These are phyloP conservation scores for Perilla frutescens DNA, from an alignment of 257 asterid species.

Conservation along the genomic window DNA sequence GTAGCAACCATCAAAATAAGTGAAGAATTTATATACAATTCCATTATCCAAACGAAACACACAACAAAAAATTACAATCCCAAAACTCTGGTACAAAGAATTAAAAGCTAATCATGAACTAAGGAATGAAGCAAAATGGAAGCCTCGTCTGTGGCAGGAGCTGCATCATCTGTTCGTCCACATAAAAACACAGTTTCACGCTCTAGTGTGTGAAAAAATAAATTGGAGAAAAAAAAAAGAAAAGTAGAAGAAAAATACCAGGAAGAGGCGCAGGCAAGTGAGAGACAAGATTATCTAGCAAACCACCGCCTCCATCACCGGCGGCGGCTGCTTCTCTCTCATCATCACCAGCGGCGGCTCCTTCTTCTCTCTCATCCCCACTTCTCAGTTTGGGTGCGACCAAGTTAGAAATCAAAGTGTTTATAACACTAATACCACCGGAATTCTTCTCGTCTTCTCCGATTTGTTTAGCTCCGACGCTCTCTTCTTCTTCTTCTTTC, in stretches of 20 bases:
- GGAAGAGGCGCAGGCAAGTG: conserved; percentile 55
- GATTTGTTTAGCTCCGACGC: conserved; percentile 18
- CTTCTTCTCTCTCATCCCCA: conserved; percentile 5
- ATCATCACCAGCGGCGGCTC: neutral
- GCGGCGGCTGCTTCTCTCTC: conserved; percentile 18
- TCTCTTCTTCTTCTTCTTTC: conserved; percentile 25
- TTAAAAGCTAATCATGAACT: conserved; percentile 59
- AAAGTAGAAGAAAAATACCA: conserved; percentile 34
- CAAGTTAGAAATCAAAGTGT: conserved; percentile 47
- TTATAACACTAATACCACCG: conserved; percentile 25
- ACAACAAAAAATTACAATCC: neutral
- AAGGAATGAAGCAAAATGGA: conserved; percentile 74
- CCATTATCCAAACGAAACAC: conserved; percentile 4
- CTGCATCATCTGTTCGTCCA: conserved; percentile 52
- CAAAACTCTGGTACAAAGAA: conserved; percentile 6
- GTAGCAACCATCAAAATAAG: neutral
- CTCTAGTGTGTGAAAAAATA: neutral
- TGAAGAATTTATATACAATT: neutral
- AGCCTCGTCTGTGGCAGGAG: conserved; percentile 71
- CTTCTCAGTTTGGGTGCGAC: neutral
- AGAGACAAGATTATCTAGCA: conserved; percentile 47
- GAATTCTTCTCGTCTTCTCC: neutral
- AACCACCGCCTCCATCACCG: conserved; percentile 38
- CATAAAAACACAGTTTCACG: conserved; percentile 3
- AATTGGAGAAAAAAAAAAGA: neutral